Base-by-base conservation (phyloP, 2,329 filamentous ascomycete species). In the Hymenoscyphus repandus region DNA sequence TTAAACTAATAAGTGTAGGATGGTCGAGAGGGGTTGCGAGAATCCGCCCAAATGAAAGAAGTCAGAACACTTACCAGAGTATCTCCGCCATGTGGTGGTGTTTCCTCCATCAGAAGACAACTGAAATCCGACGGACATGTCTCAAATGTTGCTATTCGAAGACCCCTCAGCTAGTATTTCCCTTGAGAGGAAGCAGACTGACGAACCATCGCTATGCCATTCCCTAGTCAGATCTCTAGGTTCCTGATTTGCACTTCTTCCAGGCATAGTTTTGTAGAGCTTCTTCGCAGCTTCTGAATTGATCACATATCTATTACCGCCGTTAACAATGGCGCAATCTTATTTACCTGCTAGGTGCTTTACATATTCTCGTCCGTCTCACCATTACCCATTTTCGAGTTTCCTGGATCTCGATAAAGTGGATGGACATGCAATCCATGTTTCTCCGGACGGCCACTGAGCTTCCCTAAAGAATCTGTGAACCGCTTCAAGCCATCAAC, bases 401-500 rank as follows among this genome's bases (percentile, higher is more conserved):
- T 69, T 47, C 68, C 68, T 1, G 66, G 66, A 47, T 69, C 67
- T 34, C 69, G 67, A 41, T 65, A 68, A 62, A 83, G 38, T 12
- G 73, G 13, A 80, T 72, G 33, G 79, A 82, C 79, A 59, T 83
- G 80, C 11, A 83, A 67, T 22, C 71, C 70, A 0, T 77, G 79
- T 0, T 73, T 74, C 1, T 66, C 61, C 0, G 79, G 79, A 51
- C 78, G 78, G 47, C 78, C 77, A 0, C 74, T 72, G 1, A 82
- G 70, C 62, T 79, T 67, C 6, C 80, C 80, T 1, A 84, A 72
- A 0, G 74, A 71, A 39, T 82, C 73, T 15, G 80, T 71, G 44
- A 77, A 67, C 13, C 72, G 64, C 51, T 70, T 72, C 65, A 74
- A 70, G 56, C 73, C 67, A 22, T 63, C 64, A 22, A 70, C 69